These are phyloP conservation scores for Porodaedalea pini DNA, from an alignment of 1,284 basidiomycete species.

Conservation along the genomic window DNA sequence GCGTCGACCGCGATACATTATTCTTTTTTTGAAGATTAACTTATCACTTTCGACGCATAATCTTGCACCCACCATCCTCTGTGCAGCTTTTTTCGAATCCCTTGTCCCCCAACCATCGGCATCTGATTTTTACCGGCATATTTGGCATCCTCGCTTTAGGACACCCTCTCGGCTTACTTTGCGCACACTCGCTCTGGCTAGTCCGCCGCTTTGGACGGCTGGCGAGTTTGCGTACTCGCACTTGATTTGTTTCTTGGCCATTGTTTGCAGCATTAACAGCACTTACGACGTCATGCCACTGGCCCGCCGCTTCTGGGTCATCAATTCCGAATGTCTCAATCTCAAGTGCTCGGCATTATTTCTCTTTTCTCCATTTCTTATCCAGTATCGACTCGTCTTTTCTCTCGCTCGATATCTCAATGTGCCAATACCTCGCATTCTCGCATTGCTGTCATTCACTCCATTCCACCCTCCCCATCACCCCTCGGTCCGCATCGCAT, in stretches of 20 bases:
- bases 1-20: constrained; percentile 23
- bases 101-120: background rate
- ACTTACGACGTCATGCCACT: constrained; percentile 11
- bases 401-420: constrained; percentile 6
- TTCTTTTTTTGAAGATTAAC: constrained; percentile 20
- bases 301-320: background rate
- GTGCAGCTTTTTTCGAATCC: background rate
- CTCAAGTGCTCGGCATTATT: constrained; percentile 16
- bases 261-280: constrained; percentile 7
- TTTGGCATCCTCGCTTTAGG: constrained; percentile 18
- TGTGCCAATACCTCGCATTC: constrained; percentile 16
- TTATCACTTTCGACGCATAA: constrained; percentile 22
- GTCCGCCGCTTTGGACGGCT: background rate
- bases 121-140: constrained; percentile 11
- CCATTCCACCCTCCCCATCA: background rate
- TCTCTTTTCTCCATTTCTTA: constrained; percentile 7
- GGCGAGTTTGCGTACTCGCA: background rate
- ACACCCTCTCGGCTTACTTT: constrained; percentile 16
- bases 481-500: constrained; percentile 5
- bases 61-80: constrained; percentile 10
- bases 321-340: constrained; percentile 7
- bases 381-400: constrained; percentile 6
- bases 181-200: background rate
- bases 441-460: constrained; percentile 19
- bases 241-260: constrained; percentile 19